A percentile compares a stretch with the other conserved stretches of the same genome.
Evolutionary conservation across 805 yeast genomes (phyloP).

Genomic region (Brettanomyces nanus): DNA sequence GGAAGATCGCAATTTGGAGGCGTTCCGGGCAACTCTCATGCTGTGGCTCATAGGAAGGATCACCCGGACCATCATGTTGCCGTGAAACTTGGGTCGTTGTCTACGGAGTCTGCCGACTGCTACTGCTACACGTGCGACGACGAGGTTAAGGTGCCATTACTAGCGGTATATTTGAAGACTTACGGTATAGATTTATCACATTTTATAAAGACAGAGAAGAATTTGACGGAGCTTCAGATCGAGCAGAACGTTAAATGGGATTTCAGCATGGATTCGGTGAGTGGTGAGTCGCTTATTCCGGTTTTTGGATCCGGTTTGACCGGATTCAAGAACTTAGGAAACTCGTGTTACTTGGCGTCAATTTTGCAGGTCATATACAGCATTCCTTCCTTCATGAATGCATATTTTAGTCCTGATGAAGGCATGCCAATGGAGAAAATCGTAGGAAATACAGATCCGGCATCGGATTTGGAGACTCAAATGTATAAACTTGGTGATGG

Average conservation of each 20-base stretch:
- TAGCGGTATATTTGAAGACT: slow-evolving; percentile 38
- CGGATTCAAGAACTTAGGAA: slow-evolving; percentile 86
- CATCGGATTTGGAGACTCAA: slow-evolving; percentile 64
- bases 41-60: slow-evolving; percentile 56
- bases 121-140: slow-evolving; percentile 88
- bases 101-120: slow-evolving; percentile 72
- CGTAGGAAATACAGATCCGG: slow-evolving; percentile 39
- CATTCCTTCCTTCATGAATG: slow-evolving; percentile 30
- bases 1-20: slow-evolving; percentile 95
- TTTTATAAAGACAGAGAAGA: slow-evolving; percentile 72
- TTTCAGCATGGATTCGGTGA: slow-evolving; percentile 65
- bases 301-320: slow-evolving; percentile 71
- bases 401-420: slow-evolving; percentile 27
- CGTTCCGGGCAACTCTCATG: slow-evolving; percentile 90
- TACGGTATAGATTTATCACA: slow-evolving; percentile 61
- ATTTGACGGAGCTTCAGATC: slow-evolving; percentile 78
- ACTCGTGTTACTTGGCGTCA: slow-evolving; percentile 84
- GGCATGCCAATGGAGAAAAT: slow-evolving; percentile 28
- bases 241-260: slow-evolving; percentile 95
- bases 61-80: slow-evolving; percentile 66
- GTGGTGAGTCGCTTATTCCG: slow-evolving; percentile 58
- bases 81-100: slow-evolving; percentile 82
- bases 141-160: slow-evolving; percentile 68
- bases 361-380: slow-evolving; percentile 65
- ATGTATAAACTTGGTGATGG: slow-evolving; percentile 77